A percentile compares a stretch with the other conserved stretches of the same genome.
These are phyloP conservation scores for Ettlia oleoabundans DNA, from an alignment of 139 green algal genomes.

Conservation along the genomic window DNA sequence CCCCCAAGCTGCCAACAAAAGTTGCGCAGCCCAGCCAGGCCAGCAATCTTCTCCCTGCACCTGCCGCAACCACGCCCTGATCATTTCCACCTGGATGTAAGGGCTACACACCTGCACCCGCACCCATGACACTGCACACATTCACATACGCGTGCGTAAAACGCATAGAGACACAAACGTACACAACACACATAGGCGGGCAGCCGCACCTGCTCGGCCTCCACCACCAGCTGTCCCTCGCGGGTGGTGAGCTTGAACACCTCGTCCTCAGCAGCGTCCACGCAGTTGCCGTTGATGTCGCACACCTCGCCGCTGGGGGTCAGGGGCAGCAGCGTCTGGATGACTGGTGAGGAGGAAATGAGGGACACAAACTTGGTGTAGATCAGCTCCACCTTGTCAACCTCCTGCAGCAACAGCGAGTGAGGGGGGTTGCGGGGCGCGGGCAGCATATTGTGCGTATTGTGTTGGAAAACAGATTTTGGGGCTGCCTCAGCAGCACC, in stretches of 20 bases:
- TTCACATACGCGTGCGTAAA: too few species aligned
- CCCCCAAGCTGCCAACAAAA: too few species aligned
- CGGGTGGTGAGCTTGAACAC: conserved; percentile 96
- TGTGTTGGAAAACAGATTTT: too few species aligned
- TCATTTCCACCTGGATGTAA: too few species aligned
- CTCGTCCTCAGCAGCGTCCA: conserved; percentile 97
- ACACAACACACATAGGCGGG: neutral
- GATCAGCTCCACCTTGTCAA: conserved; percentile 98
- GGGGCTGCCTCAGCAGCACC: too few species aligned
- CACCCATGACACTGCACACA: too few species aligned
- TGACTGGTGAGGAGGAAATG: conserved; percentile 86
- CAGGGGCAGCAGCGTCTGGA: conserved; percentile 97
- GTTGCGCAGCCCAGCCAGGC: too few species aligned
- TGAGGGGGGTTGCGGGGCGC: neutral
- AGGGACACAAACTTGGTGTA: conserved; percentile 99
- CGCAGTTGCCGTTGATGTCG: conserved; percentile 83
- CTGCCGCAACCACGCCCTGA: too few species aligned
- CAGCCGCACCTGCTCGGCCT: conserved; percentile 73
- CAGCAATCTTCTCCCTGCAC: too few species aligned
- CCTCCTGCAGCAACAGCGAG: conserved; percentile 56
- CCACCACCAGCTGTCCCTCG: conserved; percentile 87
- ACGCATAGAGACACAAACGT: neutral
- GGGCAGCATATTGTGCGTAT: neutral
- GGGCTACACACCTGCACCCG: too few species aligned
- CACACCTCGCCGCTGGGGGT: conserved; percentile 66